phyloP scores from a whole-genome alignment of 208 protist genomes.

The Acanthamoeba lenticulata region DNA sequence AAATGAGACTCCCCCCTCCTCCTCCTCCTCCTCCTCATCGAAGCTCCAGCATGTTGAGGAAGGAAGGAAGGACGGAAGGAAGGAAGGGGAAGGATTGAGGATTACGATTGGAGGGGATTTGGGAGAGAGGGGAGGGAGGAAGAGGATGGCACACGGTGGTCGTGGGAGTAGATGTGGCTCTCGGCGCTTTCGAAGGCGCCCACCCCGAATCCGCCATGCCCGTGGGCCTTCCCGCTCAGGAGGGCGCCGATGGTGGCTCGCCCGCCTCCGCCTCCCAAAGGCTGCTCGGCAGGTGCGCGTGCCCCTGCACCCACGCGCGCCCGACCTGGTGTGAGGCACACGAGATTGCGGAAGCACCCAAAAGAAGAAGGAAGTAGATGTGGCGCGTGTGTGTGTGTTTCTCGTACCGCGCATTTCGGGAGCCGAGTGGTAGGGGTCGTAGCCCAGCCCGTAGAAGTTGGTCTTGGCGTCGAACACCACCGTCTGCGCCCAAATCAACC shows the following conservation, averaged over 20 bases:
- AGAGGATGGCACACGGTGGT: not conserved
- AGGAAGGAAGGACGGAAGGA: not conserved
- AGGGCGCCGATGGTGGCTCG: not conserved
- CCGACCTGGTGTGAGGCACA: not conserved
- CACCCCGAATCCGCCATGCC: constrained; percentile 3
- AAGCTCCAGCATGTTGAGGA: too few species aligned
- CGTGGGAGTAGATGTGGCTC: not conserved
- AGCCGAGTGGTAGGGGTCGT: constrained; percentile 32
- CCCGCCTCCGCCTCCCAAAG: not conserved
- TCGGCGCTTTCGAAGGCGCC: constrained; percentile 50
- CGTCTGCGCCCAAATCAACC: not conserved
- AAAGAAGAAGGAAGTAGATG: not conserved
- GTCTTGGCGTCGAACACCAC: constrained; percentile 55
- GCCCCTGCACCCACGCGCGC: not conserved
- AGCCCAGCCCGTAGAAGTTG: constrained; percentile 63
- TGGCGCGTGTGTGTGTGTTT: not conserved
- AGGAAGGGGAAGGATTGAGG: not conserved
- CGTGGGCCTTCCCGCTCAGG: not conserved
- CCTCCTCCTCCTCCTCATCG: too few species aligned
- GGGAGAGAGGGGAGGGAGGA: not conserved
- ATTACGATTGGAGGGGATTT: not conserved
- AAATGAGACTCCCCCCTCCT: too few species aligned
- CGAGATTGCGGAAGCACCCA: not conserved
- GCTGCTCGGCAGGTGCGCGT: not conserved
- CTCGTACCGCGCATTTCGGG: not conserved